Evolutionary conservation across 495 filamentous ascomycete species (phyloP).

Genomic region (Chaetomium fimeti): DNA sequence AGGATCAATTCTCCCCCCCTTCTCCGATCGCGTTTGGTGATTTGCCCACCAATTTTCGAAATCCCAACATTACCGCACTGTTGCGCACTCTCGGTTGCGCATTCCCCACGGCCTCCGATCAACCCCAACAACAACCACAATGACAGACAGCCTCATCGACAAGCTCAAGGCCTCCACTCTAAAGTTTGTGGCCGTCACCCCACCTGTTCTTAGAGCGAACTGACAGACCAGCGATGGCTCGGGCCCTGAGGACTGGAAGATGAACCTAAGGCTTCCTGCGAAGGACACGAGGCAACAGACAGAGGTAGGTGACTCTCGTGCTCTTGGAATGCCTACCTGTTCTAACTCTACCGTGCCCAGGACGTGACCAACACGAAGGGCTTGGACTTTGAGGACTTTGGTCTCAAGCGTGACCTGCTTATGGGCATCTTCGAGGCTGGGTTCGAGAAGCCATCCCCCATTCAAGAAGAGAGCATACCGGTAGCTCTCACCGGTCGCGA

Average conservation of each 20-base stretch:
- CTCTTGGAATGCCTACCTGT: constrained; percentile 2
- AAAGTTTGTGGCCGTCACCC: constrained; percentile 50
- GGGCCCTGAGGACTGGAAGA: constrained; percentile 71
- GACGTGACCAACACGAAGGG: constrained; percentile 98
- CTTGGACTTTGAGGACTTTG: constrained; percentile 95
- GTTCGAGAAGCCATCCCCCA: constrained; percentile 97
- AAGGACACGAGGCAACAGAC: constrained; percentile 91
- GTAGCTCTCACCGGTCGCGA: constrained; percentile 93
- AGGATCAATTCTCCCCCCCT: background rate
- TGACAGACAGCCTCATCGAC: constrained; percentile 58
- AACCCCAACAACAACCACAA: constrained; percentile 26
- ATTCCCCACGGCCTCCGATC: background rate
- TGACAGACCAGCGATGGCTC: constrained; percentile 47
- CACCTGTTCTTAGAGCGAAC: constrained; percentile 21
- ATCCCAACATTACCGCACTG: background rate
- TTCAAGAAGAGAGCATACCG: constrained; percentile 98
- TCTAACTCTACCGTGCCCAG: constrained; percentile 42
- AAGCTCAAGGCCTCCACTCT: constrained; percentile 71
- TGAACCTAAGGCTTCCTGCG: constrained; percentile 69
- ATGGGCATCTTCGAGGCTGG: constrained; percentile 99
- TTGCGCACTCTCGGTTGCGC: background rate
- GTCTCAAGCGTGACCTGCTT: constrained; percentile 87
- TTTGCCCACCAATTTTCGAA: background rate
- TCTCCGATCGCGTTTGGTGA: background rate
- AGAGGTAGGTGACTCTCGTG: constrained; percentile 61